Evolutionary conservation across 768 basidiomycete species (phyloP).

Genomic region (Brasilioporus rufonigricans): DNA sequence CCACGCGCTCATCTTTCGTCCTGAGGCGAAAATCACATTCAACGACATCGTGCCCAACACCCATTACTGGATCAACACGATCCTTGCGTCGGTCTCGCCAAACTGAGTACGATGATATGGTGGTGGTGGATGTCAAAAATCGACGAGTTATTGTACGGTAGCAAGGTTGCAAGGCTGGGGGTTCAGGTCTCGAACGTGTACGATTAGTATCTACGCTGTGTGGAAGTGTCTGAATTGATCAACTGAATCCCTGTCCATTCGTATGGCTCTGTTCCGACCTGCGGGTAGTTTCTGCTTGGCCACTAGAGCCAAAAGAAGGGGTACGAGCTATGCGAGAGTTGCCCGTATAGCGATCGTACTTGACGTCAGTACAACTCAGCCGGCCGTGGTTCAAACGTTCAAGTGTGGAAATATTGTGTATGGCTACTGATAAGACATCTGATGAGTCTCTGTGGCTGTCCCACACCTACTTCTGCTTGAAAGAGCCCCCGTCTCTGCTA

Average conservation of each 20-base stretch:
- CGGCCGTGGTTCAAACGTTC: not conserved
- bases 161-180: no score
- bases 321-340: no score
- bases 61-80: not conserved
- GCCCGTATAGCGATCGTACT: not conserved
- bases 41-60: not conserved
- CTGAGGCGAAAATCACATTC: not conserved
- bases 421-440: not conserved
- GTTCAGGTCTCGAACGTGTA: not conserved
- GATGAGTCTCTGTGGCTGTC: not conserved
- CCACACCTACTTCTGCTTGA: not conserved
- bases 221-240: not conserved
- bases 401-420: no score
- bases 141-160: not conserved
- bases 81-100: not conserved
- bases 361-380: not conserved
- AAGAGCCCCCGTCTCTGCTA: no score
- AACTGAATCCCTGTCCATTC: not conserved
- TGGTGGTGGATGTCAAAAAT: not conserved
- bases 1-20: constrained; percentile 33
- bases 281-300: no score
- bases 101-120: no score
- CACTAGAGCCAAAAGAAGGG: no score
- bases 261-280: no score
- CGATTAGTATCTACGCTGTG: not conserved